Evolutionary conservation across 2,329 filamentous ascomycete genomes (phyloP).

Genomic region (Epichloe sylvatica): DNA sequence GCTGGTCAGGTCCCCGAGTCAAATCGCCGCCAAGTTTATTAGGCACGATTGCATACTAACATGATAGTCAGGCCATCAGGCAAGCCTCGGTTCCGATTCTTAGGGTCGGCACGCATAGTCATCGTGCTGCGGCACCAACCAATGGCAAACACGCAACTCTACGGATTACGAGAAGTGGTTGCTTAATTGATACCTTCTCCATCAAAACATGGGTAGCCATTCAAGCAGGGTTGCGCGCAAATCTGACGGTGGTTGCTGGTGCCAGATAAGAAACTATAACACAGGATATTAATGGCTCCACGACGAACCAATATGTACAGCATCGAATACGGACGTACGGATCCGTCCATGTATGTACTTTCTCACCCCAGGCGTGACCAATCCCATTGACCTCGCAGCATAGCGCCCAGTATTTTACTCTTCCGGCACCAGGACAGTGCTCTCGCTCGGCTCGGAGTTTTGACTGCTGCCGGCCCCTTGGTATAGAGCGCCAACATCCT

Average conservation of each 20-base stretch:
- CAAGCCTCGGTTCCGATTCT: background rate
- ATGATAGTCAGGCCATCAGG: background rate
- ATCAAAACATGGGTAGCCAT: no score
- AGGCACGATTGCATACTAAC: no score
- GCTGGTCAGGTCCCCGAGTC: no score
- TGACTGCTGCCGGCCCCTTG: background rate
- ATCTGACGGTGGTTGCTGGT: no score
- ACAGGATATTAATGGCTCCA: background rate
- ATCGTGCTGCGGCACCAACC: no score
- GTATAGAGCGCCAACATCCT: constrained; percentile 23
- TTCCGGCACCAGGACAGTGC: constrained; percentile 18
- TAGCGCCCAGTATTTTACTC: constrained; percentile 7
- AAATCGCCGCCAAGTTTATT: no score
- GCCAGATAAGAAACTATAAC: background rate
- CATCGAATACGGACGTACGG: background rate
- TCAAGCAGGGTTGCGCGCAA: background rate
- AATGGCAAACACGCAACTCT: no score
- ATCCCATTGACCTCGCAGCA: no score
- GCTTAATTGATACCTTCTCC: no score
- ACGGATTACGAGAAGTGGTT: no score
- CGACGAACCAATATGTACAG: background rate
- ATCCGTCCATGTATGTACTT: background rate
- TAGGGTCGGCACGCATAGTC: background rate
- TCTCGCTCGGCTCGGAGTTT: constrained; percentile 3
- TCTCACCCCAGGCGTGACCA: background rate